Evolutionary conservation across 148 eudicot genomes (phyloP), one percentile per base, ranked within the genome.

Genomic region (Rhododendron mucronatum): DNA sequence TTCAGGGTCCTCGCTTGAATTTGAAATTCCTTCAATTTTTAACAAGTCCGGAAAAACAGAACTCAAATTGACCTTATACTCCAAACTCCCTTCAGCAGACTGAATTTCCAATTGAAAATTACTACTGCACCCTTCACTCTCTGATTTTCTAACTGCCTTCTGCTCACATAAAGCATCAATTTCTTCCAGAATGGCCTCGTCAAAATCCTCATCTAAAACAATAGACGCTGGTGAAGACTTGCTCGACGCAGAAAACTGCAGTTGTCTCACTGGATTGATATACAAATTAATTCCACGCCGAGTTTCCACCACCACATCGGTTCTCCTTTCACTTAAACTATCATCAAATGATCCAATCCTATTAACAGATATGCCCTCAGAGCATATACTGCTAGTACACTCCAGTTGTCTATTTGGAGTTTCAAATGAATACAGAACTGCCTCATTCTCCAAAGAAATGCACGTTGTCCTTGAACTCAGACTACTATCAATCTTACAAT

Each of bases 161-260:
- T 84, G 88, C 90, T 92, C 91, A 83, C 96, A 94, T 87, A 96
- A 84, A 82, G 89, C 92, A 92, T 95, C 98, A 87, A 96, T 93
- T 89, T 94, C 91, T 82, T 92, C 92, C 37, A 96, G 84, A 86
- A 95, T 87, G 45, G 90, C 84, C 28, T 91, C 93, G 85, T 95
- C 97, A 90, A 96, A 90, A 73, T 90, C 97, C 33, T 92, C 96
- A 81, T 92, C 94, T 50, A 91, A 89, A 78, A 87, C 59, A 90
- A 86, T 84, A 84, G 89, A 77, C 30, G 69, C 65, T 26, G 73
- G 76, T 20, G 89, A 89, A 85, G 90, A 76, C 82, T 85, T 86
- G 73, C 83, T 88, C 41, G 86, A 30, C 37, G 78, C 83, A 87
- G 83, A 85, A 73, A 55, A 84, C 21, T 45, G 90, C 63, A 41